These are phyloP conservation scores for Ceratonia siliqua DNA, from an alignment of 306 rosid species.

Conservation along the genomic window DNA sequence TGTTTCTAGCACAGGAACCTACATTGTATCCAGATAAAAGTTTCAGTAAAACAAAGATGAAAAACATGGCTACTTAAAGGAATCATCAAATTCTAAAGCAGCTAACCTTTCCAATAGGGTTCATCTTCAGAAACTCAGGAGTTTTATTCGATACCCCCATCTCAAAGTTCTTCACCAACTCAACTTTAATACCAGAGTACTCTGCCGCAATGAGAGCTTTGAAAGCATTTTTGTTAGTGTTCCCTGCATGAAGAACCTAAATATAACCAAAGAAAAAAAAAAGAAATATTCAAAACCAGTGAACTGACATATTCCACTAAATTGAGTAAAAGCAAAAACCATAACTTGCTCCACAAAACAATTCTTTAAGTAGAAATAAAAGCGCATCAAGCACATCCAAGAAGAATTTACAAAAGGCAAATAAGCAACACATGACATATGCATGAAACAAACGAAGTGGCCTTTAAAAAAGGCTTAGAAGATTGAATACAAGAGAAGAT, in stretches of 20 bases:
- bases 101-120: conserved; percentile 66
- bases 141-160: conserved; percentile 63
- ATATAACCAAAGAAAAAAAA: neutral
- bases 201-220: conserved; percentile 57
- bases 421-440: neutral
- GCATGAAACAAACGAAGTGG: neutral
- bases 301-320: neutral
- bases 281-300: neutral
- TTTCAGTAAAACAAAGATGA: neutral
- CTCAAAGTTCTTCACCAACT: conserved; percentile 44
- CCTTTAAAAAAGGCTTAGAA: neutral
- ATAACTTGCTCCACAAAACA: neutral
- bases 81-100: neutral
- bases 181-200: conserved; percentile 51
- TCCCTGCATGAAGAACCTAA: conserved; percentile 57
- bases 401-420: neutral
- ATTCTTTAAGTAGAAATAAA: neutral
- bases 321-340: neutral
- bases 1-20: conserved; percentile 68
- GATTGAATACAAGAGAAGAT: neutral
- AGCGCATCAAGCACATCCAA: neutral
- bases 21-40: neutral
- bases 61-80: too few species aligned
- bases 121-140: conserved; percentile 66
- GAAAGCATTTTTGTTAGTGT: conserved; percentile 46